Percentiles rank a stretch among this genome's conserved stretches.
Evolutionary conservation across 2,329 filamentous ascomycete species (phyloP).

Genomic region (Venturia pyrina): DNA sequence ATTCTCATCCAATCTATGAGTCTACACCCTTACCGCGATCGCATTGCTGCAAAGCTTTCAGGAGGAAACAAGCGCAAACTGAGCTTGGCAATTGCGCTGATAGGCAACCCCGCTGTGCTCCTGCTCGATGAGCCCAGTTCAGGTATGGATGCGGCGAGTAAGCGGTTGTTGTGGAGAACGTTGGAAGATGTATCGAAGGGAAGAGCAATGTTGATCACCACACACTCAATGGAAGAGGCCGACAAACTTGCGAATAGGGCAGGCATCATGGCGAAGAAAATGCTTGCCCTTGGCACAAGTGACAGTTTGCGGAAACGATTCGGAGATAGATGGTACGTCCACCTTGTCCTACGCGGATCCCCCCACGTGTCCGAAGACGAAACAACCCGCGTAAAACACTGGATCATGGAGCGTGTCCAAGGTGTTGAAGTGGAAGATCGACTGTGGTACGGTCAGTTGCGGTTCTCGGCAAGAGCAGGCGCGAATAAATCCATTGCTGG

Average conservation of each 20-base stretch:
- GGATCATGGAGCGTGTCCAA: conserved; percentile 53
- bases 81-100: conserved; percentile 77
- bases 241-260: conserved; percentile 76
- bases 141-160: conserved; percentile 82
- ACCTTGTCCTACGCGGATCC: conserved; percentile 65
- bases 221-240: conserved; percentile 92
- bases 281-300: conserved; percentile 75
- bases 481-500: conserved; percentile 46
- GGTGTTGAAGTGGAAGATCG: conserved; percentile 60
- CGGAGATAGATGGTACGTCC: conserved; percentile 70
- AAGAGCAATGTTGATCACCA: conserved; percentile 77
- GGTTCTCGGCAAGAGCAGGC: conserved; percentile 58
- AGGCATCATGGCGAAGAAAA: conserved; percentile 74
- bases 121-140: conserved; percentile 83
- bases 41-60: conserved; percentile 70
- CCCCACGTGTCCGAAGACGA: conserved; percentile 62
- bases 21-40: conserved; percentile 55
- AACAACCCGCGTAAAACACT: conserved; percentile 54
- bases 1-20: conserved; percentile 76
- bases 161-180: conserved; percentile 88
- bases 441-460: conserved; percentile 74
- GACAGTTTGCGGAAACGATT: conserved; percentile 63
- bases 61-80: conserved; percentile 94
- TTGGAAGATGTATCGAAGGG: conserved; percentile 63
- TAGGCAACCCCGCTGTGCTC: conserved; percentile 82